These are phyloP conservation scores for Monoraphidium neglectum DNA, from an alignment of 139 green algal genomes.

Conservation along the genomic window DNA sequence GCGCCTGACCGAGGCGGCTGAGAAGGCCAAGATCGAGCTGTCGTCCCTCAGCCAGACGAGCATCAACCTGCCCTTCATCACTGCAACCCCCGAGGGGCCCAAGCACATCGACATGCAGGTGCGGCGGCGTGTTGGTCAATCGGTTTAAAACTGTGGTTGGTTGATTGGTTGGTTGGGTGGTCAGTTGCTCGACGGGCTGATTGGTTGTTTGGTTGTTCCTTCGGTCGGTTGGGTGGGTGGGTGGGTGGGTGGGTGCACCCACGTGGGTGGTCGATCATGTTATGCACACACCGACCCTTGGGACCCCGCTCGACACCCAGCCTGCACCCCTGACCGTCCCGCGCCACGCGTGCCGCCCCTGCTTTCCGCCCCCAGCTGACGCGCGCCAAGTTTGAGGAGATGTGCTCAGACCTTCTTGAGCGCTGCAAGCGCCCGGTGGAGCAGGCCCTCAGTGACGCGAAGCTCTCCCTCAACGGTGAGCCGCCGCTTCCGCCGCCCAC, in stretches of 20 bases:
- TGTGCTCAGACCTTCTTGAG: slow-evolving; percentile 94
- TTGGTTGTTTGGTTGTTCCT: too few species aligned
- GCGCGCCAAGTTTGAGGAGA: slow-evolving; percentile 93
- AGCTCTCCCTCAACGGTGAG: slow-evolving; percentile 81
- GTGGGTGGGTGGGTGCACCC: too few species aligned
- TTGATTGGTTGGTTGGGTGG: too few species aligned
- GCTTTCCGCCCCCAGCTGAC: slow-evolving; percentile 53
- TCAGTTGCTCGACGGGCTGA: too few species aligned
- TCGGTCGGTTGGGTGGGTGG: too few species aligned
- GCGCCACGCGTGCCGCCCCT: too few species aligned
- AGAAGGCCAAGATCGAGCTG: slow-evolving; percentile 93
- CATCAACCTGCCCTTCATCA: slow-evolving; percentile 99
- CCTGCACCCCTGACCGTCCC: too few species aligned
- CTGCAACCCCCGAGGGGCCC: slow-evolving; percentile 95
- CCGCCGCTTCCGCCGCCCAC: too few species aligned
- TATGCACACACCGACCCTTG: too few species aligned
- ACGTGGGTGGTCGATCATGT: too few species aligned
- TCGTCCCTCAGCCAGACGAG: slow-evolving; percentile 91
- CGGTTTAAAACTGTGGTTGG: too few species aligned
- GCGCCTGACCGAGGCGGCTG: slow-evolving; percentile 90
- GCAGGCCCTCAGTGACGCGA: slow-evolving; percentile 93
- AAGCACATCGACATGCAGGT: slow-evolving; percentile 99
- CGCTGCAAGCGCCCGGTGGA: slow-evolving; percentile 89
- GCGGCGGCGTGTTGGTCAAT: slow-evolving; percentile 92
- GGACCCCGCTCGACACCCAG: too few species aligned